Base-by-base conservation (phyloP, 176 grass and related monocot species). In the Musa beccarii region DNA sequence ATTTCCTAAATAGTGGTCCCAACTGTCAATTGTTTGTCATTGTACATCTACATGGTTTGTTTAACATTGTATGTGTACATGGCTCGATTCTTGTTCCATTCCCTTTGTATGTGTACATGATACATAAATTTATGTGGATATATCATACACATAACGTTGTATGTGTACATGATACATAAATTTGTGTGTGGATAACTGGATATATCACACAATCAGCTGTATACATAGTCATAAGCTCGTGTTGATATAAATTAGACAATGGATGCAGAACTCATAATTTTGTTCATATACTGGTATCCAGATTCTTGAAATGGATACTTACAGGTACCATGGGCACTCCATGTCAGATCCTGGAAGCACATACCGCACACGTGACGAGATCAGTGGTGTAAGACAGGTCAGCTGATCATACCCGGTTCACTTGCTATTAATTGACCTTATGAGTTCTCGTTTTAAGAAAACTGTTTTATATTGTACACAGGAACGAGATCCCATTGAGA, bases 261-360 rank as follows among this genome's bases (percentile, higher is more conserved):
- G 52, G n/a, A 9, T n/a, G 28, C 51, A 50, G 68, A 8, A 11
- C 28, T 70, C 23, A 70, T 20, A 49, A 1, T 1, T 75, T 66
- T 4, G 49, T 20, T 71, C 75, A 34, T 13, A 73, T 63, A 82
- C 54, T 51, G n/a, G 81, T 43, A 77, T 84, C 68, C 65, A 93
- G 94, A 87, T 97, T 80, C 90, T 97, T 85, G 94, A 97, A 85
- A 93, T 97, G 94, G 90, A 93, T 75, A 97, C 93, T 68, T 93
- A 97, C 63, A 86, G 90, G 78, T 93, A 97, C 82, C 90, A 97
- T 17, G 93, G 93, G 2, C 90, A 97, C 66, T 93, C 94, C 0
- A 93, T 97, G 90, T 93, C 90, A 24, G 90, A 97, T 79, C 94
- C 94, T 53, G 90, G 86, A 23, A 93, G 94, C 86, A 93, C 88